These are phyloP conservation scores for Jamesozyma gamospora DNA, from an alignment of 805 yeast species.

Conservation along the genomic window DNA sequence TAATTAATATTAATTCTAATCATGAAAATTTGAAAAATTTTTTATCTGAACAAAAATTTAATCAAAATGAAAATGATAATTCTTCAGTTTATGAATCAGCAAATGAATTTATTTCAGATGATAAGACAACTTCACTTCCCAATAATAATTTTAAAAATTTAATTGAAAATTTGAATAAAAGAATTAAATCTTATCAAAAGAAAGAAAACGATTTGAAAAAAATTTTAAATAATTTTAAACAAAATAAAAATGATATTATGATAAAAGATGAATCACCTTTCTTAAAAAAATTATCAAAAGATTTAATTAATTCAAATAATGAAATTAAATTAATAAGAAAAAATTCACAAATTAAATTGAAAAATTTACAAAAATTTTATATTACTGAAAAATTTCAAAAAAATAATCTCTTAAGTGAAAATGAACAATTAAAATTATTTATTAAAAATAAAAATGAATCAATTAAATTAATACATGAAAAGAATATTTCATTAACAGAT, in stretches of 20 bases:
- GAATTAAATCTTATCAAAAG: background rate
- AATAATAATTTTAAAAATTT: background rate
- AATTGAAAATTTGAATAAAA: background rate
- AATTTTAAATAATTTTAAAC: background rate
- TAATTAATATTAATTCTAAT: background rate
- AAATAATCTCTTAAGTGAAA: too few species aligned
- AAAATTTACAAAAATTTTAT: constrained; percentile 2
- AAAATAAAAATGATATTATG: background rate
- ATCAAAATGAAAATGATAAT: background rate
- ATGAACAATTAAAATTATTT: too few species aligned
- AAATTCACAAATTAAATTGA: constrained; percentile 5
- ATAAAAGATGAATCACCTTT: constrained; percentile 4
- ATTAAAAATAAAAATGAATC: too few species aligned
- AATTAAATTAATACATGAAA: too few species aligned
- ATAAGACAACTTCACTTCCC: background rate
- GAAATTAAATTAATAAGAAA: constrained; percentile 6
- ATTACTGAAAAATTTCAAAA: background rate
- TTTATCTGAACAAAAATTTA: background rate
- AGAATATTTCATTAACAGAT: too few species aligned
- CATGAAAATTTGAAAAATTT: background rate
- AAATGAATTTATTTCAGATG: background rate
- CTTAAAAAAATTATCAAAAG: constrained; percentile 4
- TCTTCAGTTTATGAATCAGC: background rate
- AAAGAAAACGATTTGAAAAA: background rate
- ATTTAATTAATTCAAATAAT: constrained; percentile 1